A percentile compares a stretch with the other conserved stretches of the same genome.
phyloP scores from a whole-genome alignment of 371 early-diverging fungal genomes.

The Entomophthora muscae region DNA sequence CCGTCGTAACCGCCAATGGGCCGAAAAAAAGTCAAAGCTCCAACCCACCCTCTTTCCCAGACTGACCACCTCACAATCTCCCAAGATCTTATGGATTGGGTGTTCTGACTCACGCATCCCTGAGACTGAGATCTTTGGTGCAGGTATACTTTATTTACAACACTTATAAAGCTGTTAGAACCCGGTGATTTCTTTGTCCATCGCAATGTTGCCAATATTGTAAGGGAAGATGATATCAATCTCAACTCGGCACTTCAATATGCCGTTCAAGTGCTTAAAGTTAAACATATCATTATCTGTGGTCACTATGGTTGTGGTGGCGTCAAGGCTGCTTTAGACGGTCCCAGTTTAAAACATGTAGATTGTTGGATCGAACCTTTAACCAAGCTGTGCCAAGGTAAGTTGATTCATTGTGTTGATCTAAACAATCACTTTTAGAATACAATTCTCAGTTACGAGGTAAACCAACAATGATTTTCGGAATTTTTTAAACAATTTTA shows the following conservation, averaged over 20 bases:
- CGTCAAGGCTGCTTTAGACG: slow-evolving; percentile 45
- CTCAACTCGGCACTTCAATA: slow-evolving; percentile 78
- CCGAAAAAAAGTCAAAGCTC: neutral
- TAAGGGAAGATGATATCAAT: slow-evolving; percentile 56
- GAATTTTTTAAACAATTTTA: no score
- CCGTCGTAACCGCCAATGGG: neutral
- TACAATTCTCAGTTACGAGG: neutral
- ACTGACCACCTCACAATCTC: slow-evolving; percentile 29
- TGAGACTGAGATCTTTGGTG: slow-evolving; percentile 27
- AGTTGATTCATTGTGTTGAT: neutral
- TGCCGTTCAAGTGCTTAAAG: slow-evolving; percentile 77
- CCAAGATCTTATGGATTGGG: slow-evolving; percentile 87
- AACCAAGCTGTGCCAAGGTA: slow-evolving; percentile 32
- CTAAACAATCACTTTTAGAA: neutral
- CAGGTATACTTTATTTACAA: slow-evolving; percentile 7
- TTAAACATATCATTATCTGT: slow-evolving; percentile 82
- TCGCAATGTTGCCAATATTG: slow-evolving; percentile 90
- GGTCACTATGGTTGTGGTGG: slow-evolving; percentile 88
- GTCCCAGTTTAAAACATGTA: slow-evolving; percentile 48
- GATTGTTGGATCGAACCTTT: slow-evolving; percentile 72
- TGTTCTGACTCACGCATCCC: slow-evolving; percentile 85
- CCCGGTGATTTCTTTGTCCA: slow-evolving; percentile 89
- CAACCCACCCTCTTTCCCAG: neutral
- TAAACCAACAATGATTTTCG: no score
- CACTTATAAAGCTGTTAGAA: slow-evolving; percentile 11